Base-by-base conservation (phyloP, 2,329 filamentous ascomycete species). In the Diaporthe batatas region DNA sequence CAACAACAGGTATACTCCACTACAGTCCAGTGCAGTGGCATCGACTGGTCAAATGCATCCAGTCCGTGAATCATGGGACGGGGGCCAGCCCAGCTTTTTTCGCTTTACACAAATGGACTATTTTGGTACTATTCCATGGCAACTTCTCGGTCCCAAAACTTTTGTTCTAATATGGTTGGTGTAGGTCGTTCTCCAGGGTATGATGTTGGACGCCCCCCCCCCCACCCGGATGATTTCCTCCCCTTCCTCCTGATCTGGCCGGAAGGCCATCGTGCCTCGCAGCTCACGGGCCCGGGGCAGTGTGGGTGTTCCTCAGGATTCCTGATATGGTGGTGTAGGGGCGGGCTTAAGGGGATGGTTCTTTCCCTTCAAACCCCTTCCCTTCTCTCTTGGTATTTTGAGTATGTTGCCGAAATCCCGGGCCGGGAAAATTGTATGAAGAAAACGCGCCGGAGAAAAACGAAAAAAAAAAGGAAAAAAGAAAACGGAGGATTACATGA, bases 341-440 rank as follows among this genome's bases (percentile, higher is more conserved):
- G 44, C 14, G 7, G 59, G 29, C 44, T 65, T 44, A 51, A 65
- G 59, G 59, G 34, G 59, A 18, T 42, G 44, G 11, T 32, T 36
- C 21, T n/a, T 34, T 29, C 44, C 54, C 42, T 69, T 49, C 64
- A 12, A 21, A 7, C 29, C 29, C 49, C 51, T 51, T 71, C 36
- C 51, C 64, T 58, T 36, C 34, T 73, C 54, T 25, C 54, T 75
- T 75, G 76, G 75, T 76, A 76, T 75, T 71, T 71, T 42, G 39
- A 42, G 36, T 14, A 73, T 47, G 74, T 74, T 55, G 58, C 70
- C 67, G 39, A 29, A 70, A 68, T 25, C 57, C 32, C 44, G 34
- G 11, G 59, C 59, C 34, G 59, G 44, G 47, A 51, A 53, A 59
- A 65, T 54, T 62, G 70, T 69, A 75, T 72, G 36, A 58, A 67